These are phyloP conservation scores for Rubroboletus pulcherrimus DNA, from an alignment of 768 basidiomycete species.

Conservation along the genomic window DNA sequence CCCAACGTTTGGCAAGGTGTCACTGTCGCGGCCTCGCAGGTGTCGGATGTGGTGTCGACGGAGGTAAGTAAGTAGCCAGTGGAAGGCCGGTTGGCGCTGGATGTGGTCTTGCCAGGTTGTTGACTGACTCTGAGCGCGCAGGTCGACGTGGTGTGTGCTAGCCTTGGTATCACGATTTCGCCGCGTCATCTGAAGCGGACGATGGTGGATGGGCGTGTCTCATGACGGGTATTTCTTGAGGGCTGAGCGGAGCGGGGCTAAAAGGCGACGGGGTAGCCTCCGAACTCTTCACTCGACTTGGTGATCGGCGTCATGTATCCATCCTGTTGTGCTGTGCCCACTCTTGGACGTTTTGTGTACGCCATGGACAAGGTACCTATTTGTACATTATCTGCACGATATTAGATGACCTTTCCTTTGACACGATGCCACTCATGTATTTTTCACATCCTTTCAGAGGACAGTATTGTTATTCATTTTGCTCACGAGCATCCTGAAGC, in stretches of 20 bases:
- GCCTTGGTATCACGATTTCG: conserved; percentile 6
- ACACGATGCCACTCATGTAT: background rate
- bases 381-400: background rate
- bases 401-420: conserved; percentile 1
- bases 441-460: background rate
- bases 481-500: too few relatives aligned
- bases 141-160: background rate
- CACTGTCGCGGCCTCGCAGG: background rate
- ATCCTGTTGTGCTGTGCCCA: background rate
- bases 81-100: background rate
- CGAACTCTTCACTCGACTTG: background rate
- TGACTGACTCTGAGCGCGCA: background rate
- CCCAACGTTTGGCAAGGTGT: background rate
- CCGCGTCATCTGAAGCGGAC: conserved; percentile 17
- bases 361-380: background rate
- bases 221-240: background rate
- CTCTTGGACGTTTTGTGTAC: background rate
- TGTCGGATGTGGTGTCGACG: background rate
- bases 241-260: background rate
- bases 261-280: background rate
- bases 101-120: too few relatives aligned
- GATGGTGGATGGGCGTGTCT: background rate
- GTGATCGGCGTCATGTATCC: background rate
- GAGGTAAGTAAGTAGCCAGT: conserved; percentile 8
- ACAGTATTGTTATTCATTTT: background rate